A percentile compares a stretch with the other conserved stretches of the same genome.
Conservation (phyloP, 805 yeast genomes). For the Zygosaccharomyces lentus region DNA sequence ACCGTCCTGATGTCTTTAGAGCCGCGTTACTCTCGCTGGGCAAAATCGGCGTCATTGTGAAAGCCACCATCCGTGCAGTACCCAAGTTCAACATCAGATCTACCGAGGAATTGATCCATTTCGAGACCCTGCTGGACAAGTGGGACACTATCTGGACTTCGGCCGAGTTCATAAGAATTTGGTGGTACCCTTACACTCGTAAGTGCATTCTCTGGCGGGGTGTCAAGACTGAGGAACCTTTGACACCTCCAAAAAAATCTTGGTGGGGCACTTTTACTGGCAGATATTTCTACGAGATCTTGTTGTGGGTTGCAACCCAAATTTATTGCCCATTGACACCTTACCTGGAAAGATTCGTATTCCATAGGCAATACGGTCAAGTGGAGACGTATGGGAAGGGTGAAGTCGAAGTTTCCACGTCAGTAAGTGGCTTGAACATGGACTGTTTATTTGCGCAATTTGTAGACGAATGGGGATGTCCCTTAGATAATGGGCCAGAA, state of each 20-base stretch:
- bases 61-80: slow-evolving; percentile 78
- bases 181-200: slow-evolving; percentile 96
- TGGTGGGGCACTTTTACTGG: slow-evolving; percentile 86
- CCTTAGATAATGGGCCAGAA: slow-evolving; percentile 71
- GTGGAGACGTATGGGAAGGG: slow-evolving; percentile 61
- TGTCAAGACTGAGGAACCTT: slow-evolving; percentile 60
- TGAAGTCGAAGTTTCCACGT: slow-evolving; percentile 65
- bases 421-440: slow-evolving; percentile 88
- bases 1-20: slow-evolving; percentile 63
- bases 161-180: slow-evolving; percentile 84
- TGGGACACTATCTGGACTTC: slow-evolving; percentile 85
- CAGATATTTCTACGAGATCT: slow-evolving; percentile 69
- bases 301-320: slow-evolving; percentile 75
- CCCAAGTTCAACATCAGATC: slow-evolving; percentile 81
- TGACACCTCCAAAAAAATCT: slow-evolving; percentile 60
- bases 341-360: slow-evolving; percentile 75
- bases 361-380: slow-evolving; percentile 75
- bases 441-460: slow-evolving; percentile 92
- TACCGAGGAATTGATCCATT: slow-evolving; percentile 73
- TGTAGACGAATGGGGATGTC: slow-evolving; percentile 97
- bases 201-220: slow-evolving; percentile 92
- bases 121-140: slow-evolving; percentile 61
- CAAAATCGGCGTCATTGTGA: slow-evolving; percentile 82
- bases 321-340: slow-evolving; percentile 78
- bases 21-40: slow-evolving; percentile 87